These are phyloP conservation scores for Termitomyces sp. DNA, from an alignment of 768 basidiomycete genomes.

Conservation along the genomic window DNA sequence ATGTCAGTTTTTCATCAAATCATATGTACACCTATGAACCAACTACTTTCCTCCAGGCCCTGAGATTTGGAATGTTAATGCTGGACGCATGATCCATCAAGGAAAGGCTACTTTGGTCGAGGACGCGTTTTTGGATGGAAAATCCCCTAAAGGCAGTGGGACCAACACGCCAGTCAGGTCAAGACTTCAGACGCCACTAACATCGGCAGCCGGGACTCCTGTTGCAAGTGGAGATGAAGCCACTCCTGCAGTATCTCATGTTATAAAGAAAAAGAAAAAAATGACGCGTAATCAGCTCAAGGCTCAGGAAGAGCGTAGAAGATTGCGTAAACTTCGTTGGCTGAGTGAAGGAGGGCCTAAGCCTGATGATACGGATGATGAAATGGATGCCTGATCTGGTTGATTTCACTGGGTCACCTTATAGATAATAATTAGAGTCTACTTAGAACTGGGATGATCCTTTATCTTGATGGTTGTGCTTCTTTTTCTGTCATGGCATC, in stretches of 20 bases:
- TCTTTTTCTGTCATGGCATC: background rate
- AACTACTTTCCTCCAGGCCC: conserved; percentile 43
- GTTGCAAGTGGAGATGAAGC: conserved; percentile 77
- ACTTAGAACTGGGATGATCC: too few species aligned
- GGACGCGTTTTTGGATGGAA: conserved; percentile 70
- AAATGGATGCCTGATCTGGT: conserved; percentile 17
- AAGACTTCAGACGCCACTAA: conserved; percentile 61
- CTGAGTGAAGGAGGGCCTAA: conserved; percentile 75
- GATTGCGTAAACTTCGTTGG: conserved; percentile 78
- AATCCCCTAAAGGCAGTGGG: conserved; percentile 66
- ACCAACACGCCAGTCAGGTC: conserved; percentile 68
- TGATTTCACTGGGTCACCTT: background rate
- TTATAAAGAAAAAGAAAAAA: conserved; percentile 83
- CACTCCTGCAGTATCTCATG: conserved; percentile 21
- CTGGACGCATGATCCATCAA: conserved; percentile 77
- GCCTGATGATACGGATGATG: conserved; percentile 79
- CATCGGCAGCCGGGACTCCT: conserved; percentile 69
- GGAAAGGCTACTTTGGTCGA: conserved; percentile 86
- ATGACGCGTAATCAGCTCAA: conserved; percentile 85
- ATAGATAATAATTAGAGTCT: background rate
- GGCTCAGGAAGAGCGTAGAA: conserved; percentile 80
- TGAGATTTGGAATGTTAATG: conserved; percentile 94
- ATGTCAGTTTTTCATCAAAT: conserved; percentile 43
- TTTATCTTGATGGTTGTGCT: background rate
- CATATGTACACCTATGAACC: conserved; percentile 1